Conservation (phyloP, 1,284 basidiomycete species). For the Naganishia albida region DNA sequence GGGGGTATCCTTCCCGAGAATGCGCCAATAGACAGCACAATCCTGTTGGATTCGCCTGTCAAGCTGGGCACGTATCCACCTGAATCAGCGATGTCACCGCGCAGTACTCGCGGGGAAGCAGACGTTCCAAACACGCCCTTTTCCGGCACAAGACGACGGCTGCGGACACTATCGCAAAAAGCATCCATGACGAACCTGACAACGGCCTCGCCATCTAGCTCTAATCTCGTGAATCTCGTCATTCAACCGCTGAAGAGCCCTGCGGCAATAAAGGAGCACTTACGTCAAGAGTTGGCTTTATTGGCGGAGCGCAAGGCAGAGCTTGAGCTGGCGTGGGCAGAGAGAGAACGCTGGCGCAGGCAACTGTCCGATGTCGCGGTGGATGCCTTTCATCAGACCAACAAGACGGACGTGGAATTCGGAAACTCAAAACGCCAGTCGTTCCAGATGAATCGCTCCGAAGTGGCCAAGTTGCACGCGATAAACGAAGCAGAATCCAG, state of each 20-base stretch:
- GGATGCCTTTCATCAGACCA: slow-evolving; percentile 5
- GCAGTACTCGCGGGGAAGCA: not conserved
- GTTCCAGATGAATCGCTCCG: slow-evolving; percentile 13
- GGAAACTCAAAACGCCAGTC: slow-evolving; percentile 17
- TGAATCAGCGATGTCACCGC: not conserved
- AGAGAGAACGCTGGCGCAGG: slow-evolving; percentile 16
- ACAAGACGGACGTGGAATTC: not conserved
- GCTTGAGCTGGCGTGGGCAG: slow-evolving; percentile 26
- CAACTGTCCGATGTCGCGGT: not conserved
- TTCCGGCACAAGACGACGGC: slow-evolving; percentile 17
- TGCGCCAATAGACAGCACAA: not conserved
- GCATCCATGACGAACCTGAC: slow-evolving; percentile 22
- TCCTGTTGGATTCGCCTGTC: not conserved
- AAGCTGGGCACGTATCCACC: not conserved
- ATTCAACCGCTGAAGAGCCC: slow-evolving; percentile 21
- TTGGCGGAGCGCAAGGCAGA: slow-evolving; percentile 20
- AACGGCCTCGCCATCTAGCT: not conserved
- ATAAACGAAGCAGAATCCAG: not conserved
- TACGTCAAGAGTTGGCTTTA: slow-evolving; percentile 1
- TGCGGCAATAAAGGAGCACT: slow-evolving; percentile 14
- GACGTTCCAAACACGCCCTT: slow-evolving; percentile 2
- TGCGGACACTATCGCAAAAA: slow-evolving; percentile 19
- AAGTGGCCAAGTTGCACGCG: slow-evolving; percentile 8
- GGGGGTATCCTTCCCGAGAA: slow-evolving; percentile 42
- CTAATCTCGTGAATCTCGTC: slow-evolving; percentile 7